Evolutionary conservation across 306 rosid genomes (phyloP).

Genomic region (Quercus glauca): DNA sequence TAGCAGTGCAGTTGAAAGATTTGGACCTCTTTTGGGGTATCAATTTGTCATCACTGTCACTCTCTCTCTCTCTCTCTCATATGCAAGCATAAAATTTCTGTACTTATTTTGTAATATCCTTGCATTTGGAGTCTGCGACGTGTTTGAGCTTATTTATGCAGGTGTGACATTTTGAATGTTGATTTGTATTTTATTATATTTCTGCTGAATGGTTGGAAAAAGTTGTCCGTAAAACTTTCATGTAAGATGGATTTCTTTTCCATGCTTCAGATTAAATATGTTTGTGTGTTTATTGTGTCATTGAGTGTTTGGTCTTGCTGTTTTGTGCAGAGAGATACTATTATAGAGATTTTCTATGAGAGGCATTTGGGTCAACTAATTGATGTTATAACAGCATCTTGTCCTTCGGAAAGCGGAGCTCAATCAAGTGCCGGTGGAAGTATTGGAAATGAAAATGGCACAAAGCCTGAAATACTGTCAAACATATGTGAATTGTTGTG

Average conservation of each 20-base stretch:
- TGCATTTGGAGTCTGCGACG: constrained; percentile 24
- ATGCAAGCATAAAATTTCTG: neutral
- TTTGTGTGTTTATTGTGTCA: constrained; percentile 18
- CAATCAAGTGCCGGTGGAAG: constrained; percentile 40
- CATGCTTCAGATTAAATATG: constrained; percentile 12
- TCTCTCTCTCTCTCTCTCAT: neutral
- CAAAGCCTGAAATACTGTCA: constrained; percentile 86
- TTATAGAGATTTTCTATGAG: constrained; percentile 86
- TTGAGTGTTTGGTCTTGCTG: constrained; percentile 25
- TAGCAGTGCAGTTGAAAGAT: neutral
- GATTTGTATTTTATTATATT: constrained; percentile 49
- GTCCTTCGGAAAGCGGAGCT: constrained; percentile 57
- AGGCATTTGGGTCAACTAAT: constrained; percentile 80
- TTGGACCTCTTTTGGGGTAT: neutral
- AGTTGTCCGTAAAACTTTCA: constrained; percentile 53
- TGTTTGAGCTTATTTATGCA: constrained; percentile 39
- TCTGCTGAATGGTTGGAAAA: constrained; percentile 57
- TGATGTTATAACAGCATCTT: constrained; percentile 69
- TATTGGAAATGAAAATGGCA: constrained; percentile 39
- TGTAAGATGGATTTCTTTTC: constrained; percentile 28
- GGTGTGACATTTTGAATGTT: constrained; percentile 50
- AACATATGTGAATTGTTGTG: constrained; percentile 90
- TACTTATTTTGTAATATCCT: constrained; percentile 6
- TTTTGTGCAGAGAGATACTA: constrained; percentile 75
- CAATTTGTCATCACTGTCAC: neutral